Evolutionary conservation across 495 filamentous ascomycete genomes (phyloP), one percentile per base, ranked within the genome.

Genomic region (Penicillium argentinense): DNA sequence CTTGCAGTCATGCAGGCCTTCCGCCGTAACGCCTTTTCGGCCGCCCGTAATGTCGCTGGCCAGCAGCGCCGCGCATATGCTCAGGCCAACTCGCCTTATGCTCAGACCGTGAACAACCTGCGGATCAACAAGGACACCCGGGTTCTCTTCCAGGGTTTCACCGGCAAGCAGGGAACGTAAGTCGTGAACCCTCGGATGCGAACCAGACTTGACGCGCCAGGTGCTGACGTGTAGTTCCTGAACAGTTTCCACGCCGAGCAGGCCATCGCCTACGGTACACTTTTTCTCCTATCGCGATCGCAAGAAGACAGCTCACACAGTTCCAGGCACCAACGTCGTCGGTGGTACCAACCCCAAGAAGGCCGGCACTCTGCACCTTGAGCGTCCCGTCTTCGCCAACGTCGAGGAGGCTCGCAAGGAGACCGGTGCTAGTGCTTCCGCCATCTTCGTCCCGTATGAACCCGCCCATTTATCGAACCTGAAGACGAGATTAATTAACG

Each of bases 291-390:
- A 27, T 40, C 42, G 43, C 52, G 42, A 54, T 51, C 47, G 32
- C 49, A 27, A 53, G 42, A 28, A 51, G 47, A 46, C 41, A 57
- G 62, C 71, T 72, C 46, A 75, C 67, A 58, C 45, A 45, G 37
- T 45, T 49, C 17, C 63, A 95, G 91, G 91, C 57, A 97, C 93
- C 43, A 92, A 96, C 64, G 89, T 99, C 58, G 90, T 99, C 53
- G 93, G 93, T 67, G 93, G 93, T 62, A 97, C 90, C 65, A 97
- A 97, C 74, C 93, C 93, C 60, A 97, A 95, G 82, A 99, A 99
- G 76, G 93, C 93, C 54, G 93, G 93, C 57, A 73, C 80, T 42
- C 81, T 75, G 56, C 93, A 99, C 76, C 83, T 99, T 42, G 91
- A 86, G 64, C 86, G 84, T 48, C 93, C 93, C 13, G 95, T 99